phyloP scores from a whole-genome alignment of 345 rosid species.

The Bruguiera sexangula region DNA sequence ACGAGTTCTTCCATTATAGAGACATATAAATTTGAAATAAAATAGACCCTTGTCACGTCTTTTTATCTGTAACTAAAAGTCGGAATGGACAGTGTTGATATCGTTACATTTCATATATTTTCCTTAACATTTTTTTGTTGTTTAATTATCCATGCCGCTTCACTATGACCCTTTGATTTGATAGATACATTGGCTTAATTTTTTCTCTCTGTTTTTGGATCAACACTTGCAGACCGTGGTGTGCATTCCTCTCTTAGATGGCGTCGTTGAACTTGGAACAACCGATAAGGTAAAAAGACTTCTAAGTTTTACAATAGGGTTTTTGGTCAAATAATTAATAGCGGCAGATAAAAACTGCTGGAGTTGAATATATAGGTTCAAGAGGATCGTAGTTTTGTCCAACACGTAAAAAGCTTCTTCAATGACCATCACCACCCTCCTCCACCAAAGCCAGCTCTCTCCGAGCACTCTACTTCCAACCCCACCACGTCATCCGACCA shows the following conservation, averaged over 20 bases:
- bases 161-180: not conserved
- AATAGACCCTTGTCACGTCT: no score
- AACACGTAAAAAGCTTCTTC: constrained; percentile 62
- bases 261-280: constrained; percentile 83
- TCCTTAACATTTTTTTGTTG: no score
- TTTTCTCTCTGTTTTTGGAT: not conserved
- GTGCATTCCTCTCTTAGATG: constrained; percentile 85
- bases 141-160: not conserved
- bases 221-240: constrained; percentile 64
- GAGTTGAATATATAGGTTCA: constrained; percentile 36
- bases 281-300: constrained; percentile 55
- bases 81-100: no score
- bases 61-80: no score
- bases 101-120: no score
- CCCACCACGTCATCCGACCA: constrained; percentile 55
- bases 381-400: constrained; percentile 53
- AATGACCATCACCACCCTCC: constrained; percentile 38
- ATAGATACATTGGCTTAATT: not conserved
- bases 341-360: not conserved
- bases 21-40: no score
- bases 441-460: constrained; percentile 68
- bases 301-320: not conserved
- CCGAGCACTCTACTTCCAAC: constrained; percentile 74
- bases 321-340: not conserved
- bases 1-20: no score